Evolutionary conservation across 176 grass and related monocot species (phyloP).

Genomic region (Phragmites australis): DNA sequence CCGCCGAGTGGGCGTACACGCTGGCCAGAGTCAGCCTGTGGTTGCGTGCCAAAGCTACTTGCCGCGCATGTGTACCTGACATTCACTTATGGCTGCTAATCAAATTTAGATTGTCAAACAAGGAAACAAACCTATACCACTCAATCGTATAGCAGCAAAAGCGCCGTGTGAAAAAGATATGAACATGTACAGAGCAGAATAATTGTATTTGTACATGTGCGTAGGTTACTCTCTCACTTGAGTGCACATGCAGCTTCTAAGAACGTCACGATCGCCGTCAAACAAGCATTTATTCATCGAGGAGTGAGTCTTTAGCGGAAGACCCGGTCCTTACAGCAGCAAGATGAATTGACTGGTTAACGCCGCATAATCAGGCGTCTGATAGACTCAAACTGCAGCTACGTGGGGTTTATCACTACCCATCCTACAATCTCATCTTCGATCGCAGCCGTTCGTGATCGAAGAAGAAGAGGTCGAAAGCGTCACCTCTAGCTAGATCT

Average conservation of each 20-base stretch:
- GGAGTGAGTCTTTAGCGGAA: not conserved
- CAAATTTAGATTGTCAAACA: not conserved
- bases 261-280: too few species aligned
- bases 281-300: too few species aligned
- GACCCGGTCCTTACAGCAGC: not conserved
- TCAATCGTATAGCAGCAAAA: too few species aligned
- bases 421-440: too few species aligned
- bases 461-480: too few species aligned
- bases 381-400: too few species aligned
- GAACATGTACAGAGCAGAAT: not conserved
- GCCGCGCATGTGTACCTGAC: not conserved
- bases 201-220: not conserved
- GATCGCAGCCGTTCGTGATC: too few species aligned
- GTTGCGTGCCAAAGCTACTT: not conserved
- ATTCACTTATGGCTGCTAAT: not conserved
- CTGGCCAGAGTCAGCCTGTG: not conserved
- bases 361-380: too few species aligned
- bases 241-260: constrained; percentile 3
- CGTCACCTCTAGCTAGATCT: too few species aligned
- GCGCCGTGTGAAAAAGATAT: too few species aligned
- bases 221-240: not conserved
- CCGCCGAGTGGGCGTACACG: not conserved
- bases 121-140: not conserved
- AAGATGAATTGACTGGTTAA: not conserved
- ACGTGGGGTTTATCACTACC: too few species aligned